Conservation (phyloP, 1,139 yeast species). For the Sugiyamaella paludigena region DNA sequence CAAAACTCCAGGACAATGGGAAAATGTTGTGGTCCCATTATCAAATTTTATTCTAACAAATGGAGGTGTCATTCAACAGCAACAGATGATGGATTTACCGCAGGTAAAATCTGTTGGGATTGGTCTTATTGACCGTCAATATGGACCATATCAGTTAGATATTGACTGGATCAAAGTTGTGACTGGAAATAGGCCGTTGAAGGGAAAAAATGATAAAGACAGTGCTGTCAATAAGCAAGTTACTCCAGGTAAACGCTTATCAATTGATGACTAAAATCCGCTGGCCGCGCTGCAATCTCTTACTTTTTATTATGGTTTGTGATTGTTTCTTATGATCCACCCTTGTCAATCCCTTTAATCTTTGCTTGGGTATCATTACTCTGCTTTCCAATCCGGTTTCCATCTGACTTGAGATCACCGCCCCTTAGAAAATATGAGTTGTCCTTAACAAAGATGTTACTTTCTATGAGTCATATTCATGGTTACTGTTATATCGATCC, state of each 20-base stretch:
- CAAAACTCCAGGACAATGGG: constrained; percentile 78
- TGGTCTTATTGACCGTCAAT: constrained; percentile 75
- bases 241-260: constrained; percentile 28
- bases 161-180: constrained; percentile 69
- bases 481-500: too few relatives aligned
- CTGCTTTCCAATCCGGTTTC: too few relatives aligned
- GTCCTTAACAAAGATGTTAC: too few relatives aligned
- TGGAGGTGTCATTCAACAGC: constrained; percentile 77
- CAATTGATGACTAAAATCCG: constrained; percentile 24
- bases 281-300: too few relatives aligned
- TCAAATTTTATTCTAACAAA: constrained; percentile 79
- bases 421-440: too few relatives aligned
- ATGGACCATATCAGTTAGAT: constrained; percentile 70
- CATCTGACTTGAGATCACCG: too few relatives aligned
- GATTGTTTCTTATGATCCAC: too few relatives aligned
- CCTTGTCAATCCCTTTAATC: too few relatives aligned
- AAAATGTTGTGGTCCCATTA: constrained; percentile 73
- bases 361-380: too few relatives aligned
- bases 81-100: constrained; percentile 59
- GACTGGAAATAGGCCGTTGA: constrained; percentile 21
- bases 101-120: constrained; percentile 73
- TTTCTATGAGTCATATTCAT: too few relatives aligned
- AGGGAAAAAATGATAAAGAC: constrained; percentile 10
- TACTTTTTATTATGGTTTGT: too few relatives aligned
- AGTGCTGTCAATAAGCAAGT: background rate